Base-by-base conservation (phyloP, 108 stramenopile species). In the Fragilaria crotonensis region DNA sequence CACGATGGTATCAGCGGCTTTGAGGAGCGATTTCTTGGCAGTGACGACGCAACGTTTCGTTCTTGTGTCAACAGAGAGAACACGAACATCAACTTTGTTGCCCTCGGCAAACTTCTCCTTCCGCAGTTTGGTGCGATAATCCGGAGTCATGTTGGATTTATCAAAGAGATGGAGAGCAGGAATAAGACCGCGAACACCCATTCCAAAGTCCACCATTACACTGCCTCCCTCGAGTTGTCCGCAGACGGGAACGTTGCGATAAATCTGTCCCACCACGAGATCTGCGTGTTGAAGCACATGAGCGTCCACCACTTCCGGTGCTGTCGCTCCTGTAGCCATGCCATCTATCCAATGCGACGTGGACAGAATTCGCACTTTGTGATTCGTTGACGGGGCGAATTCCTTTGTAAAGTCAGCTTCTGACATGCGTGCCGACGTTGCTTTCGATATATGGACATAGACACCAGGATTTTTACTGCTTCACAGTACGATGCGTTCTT, bases 381-480 rank as follows among this genome's bases (percentile, higher is more conserved):
- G 80, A 45, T 71, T 72, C 0, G 74, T 80, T 2, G 79, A 73
- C 7, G 84, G 68, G 31, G 85, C 67, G 66, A 89, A 93, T 54
- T 84, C 77, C 48, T 85, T 85, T 18, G 71, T 71, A 63, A 89
- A 93, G 23, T 68, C 57, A n/a, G 75, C 62, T 53, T 75, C 85
- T 33, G 71, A 63, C 9, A 63, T 64, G 21, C 67, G 68, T 19
- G 57, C 57, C 29, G 73, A 66, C 22, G 65, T 71, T n/a, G 90
- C 83, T 64, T 93, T 93, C 52, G 83, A 84, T 61, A 90, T 89
- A 64, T 94, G 93, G 5, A 94, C 89, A 58, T 89, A 94, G 33
- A 79, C 89, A 17, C 73, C 66, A 48, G 45, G 62, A 19, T 80
- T 17, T 58, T 61, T 30, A 68, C 61, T 48, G 83, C 85, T 27